These are phyloP conservation scores for Candida rishiriensis DNA, from an alignment of 805 yeast genomes.

Conservation along the genomic window DNA sequence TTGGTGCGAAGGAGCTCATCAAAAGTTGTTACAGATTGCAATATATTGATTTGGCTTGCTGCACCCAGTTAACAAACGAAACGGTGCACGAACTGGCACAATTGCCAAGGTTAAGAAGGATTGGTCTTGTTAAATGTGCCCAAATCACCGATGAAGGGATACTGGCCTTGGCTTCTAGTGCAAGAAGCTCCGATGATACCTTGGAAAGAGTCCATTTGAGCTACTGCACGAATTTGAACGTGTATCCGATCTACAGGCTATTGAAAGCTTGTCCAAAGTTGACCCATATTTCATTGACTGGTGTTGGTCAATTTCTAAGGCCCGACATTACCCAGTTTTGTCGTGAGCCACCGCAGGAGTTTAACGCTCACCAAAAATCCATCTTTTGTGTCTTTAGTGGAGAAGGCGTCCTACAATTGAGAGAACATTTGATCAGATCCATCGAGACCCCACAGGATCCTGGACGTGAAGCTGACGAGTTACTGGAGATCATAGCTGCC, in stretches of 20 bases:
- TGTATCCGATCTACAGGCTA: slow-evolving; percentile 71
- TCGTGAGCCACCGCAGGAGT: slow-evolving; percentile 89
- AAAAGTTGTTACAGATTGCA: slow-evolving; percentile 79
- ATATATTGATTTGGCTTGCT: slow-evolving; percentile 93
- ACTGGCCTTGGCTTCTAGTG: slow-evolving; percentile 52
- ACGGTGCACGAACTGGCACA: slow-evolving; percentile 72
- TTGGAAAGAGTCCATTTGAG: slow-evolving; percentile 91
- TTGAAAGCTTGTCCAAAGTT: slow-evolving; percentile 78
- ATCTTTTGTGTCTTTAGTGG: slow-evolving; percentile 94
- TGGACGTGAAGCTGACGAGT: slow-evolving; percentile 28
- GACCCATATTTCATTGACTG: slow-evolving; percentile 89
- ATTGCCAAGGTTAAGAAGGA: slow-evolving; percentile 77
- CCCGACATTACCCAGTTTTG: slow-evolving; percentile 82
- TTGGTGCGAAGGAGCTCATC: slow-evolving; percentile 72
- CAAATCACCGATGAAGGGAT: slow-evolving; percentile 85
- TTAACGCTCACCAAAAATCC: slow-evolving; percentile 77
- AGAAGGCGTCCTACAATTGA: slow-evolving; percentile 71
- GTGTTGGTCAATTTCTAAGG: slow-evolving; percentile 83
- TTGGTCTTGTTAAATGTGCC: slow-evolving; percentile 89
- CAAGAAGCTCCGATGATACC: slow-evolving; percentile 61
- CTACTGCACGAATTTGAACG: slow-evolving; percentile 77
- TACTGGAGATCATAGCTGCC: slow-evolving; percentile 26
- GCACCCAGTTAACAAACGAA: slow-evolving; percentile 81
- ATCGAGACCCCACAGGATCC: slow-evolving; percentile 30
- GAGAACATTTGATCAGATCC: slow-evolving; percentile 54